Conservation (phyloP, 73 alveolate species). For the Tetrahymena thermophila region DNA sequence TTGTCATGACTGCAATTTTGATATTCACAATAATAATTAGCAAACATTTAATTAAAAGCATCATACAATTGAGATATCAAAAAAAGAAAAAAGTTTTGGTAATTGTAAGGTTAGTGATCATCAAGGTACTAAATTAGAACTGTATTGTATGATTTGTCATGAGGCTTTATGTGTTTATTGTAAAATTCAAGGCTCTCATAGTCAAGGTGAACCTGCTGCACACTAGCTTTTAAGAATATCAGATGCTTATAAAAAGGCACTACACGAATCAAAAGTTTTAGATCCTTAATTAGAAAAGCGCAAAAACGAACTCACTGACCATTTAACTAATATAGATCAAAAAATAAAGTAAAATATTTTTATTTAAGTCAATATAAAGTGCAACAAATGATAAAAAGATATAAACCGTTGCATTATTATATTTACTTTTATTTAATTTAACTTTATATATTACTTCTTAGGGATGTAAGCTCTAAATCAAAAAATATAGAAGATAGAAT, state of each 20-base stretch:
- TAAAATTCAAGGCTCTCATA: conserved; percentile 51
- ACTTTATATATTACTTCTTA: neutral
- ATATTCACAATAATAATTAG: conserved; percentile 44
- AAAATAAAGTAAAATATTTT: conserved; percentile 2
- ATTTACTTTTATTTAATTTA: no score
- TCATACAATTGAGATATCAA: neutral
- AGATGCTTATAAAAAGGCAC: conserved; percentile 46
- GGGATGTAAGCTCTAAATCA: conserved; percentile 32
- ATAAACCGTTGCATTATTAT: no score
- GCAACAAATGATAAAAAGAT: no score
- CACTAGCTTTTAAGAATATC: conserved; percentile 45
- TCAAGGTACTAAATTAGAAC: conserved; percentile 42
- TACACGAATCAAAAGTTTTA: conserved; percentile 31
- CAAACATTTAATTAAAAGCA: conserved; percentile 3
- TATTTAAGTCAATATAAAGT: neutral
- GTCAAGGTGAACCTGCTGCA: conserved; percentile 44
- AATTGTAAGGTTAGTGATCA: conserved; percentile 16
- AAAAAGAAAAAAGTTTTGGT: conserved; percentile 43
- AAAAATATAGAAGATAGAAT: conserved; percentile 17
- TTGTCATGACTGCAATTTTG: conserved; percentile 54
- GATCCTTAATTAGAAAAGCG: conserved; percentile 46
- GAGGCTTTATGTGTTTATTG: conserved; percentile 49
- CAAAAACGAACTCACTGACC: conserved; percentile 23
- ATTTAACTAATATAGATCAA: conserved; percentile 18
- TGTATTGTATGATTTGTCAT: conserved; percentile 42